Evolutionary conservation across 805 yeast species (phyloP).

Genomic region (Candida montana): DNA sequence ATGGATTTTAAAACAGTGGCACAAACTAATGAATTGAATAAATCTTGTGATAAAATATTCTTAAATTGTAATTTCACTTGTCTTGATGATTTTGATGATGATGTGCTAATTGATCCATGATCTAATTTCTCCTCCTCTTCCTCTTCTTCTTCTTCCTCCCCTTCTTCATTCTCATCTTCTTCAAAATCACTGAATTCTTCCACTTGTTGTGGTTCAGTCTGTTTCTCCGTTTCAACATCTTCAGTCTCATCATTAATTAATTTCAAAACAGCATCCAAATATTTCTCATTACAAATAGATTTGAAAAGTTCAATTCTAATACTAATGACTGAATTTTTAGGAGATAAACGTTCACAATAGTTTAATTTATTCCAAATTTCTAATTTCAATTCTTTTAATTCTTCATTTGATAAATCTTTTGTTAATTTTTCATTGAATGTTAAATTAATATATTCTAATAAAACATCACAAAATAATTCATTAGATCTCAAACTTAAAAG

Average conservation of each 20-base stretch:
- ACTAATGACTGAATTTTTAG: slow-evolving; percentile 23
- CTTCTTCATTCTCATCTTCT: slow-evolving; percentile 2
- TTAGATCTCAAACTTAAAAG: slow-evolving; percentile 25
- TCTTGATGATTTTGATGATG: neutral
- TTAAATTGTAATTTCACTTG: slow-evolving; percentile 16
- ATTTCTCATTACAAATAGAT: slow-evolving; percentile 25
- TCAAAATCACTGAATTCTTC: slow-evolving; percentile 8
- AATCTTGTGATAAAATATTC: slow-evolving; percentile 20
- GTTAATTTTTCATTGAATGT: slow-evolving; percentile 18
- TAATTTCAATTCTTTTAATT: slow-evolving; percentile 20
- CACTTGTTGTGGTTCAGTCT: slow-evolving; percentile 8
- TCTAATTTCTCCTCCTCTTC: slow-evolving; percentile 4
- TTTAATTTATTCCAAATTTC: slow-evolving; percentile 23
- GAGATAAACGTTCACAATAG: slow-evolving; percentile 22
- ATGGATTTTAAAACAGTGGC: slow-evolving; percentile 21
- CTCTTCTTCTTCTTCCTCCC: slow-evolving; percentile 2
- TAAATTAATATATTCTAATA: slow-evolving; percentile 22
- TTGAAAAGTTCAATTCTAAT: slow-evolving; percentile 26
- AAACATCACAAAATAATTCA: slow-evolving; percentile 25
- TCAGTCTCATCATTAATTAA: slow-evolving; percentile 13
- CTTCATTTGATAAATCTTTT: slow-evolving; percentile 17
- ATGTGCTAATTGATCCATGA: slow-evolving; percentile 1
- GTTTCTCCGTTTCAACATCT: neutral
- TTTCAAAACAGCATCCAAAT: slow-evolving; percentile 17
- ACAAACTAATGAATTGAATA: slow-evolving; percentile 22